phyloP scores from a whole-genome alignment of 768 basidiomycete species.

The Tylopilus subfusipes region DNA sequence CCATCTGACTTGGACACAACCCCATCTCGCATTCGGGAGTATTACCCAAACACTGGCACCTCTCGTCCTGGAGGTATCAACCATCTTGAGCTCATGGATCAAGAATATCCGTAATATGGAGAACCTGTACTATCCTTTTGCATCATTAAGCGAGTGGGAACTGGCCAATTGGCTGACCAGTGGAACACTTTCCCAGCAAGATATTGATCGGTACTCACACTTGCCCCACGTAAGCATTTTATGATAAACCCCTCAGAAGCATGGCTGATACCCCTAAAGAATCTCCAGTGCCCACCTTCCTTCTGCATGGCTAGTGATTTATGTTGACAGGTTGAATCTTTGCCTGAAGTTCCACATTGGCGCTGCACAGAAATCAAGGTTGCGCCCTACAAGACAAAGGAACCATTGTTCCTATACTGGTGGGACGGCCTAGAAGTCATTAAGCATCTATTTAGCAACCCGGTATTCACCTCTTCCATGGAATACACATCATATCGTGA shows the following conservation, averaged over 20 bases:
- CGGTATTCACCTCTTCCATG: conserved; percentile 10
- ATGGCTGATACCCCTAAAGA: background rate
- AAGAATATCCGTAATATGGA: background rate
- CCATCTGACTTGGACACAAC: too few relatives aligned
- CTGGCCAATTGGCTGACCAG: conserved; percentile 4
- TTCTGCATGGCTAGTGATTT: background rate
- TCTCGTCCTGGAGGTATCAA: background rate
- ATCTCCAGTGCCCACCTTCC: background rate
- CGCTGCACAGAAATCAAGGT: background rate
- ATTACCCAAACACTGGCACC: background rate
- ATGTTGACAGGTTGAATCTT: background rate
- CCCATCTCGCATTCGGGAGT: too few relatives aligned
- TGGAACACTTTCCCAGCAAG: background rate
- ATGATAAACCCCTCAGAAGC: background rate
- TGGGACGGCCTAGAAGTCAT: conserved; percentile 27
- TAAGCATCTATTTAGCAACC: conserved; percentile 25
- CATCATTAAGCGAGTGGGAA: background rate
- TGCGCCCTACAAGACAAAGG: background rate
- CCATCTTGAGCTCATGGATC: conserved; percentile 4
- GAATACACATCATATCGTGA: conserved; percentile 4
- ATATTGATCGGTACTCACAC: background rate
- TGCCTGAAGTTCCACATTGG: conserved; percentile 5
- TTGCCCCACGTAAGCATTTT: background rate
- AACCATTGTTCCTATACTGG: conserved; percentile 1
- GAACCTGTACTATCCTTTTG: conserved; percentile 3